Percentiles rank a stretch among this genome's conserved stretches.
These are phyloP conservation scores for Arachis stenosperma DNA, from an alignment of 306 rosid genomes.

Conservation along the genomic window DNA sequence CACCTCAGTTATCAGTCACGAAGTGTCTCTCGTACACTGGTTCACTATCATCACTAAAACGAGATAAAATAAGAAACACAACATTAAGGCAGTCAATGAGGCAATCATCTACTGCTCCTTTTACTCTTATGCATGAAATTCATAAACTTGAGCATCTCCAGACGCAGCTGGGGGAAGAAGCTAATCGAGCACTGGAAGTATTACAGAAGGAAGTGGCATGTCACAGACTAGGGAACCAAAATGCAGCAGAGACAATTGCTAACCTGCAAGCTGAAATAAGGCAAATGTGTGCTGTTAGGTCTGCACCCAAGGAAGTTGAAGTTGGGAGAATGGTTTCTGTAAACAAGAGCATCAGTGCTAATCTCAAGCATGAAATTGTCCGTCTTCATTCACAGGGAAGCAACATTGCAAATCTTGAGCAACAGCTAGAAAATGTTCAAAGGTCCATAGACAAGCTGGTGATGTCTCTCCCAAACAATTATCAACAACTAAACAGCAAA, in stretches of 20 bases:
- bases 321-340: constrained; percentile 73
- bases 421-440: constrained; percentile 98
- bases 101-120: constrained; percentile 95
- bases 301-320: constrained; percentile 69
- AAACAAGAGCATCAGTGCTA: constrained; percentile 89
- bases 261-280: constrained; percentile 93
- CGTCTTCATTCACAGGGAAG: constrained; percentile 98
- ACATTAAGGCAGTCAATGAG: constrained; percentile 86
- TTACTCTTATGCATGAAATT: constrained; percentile 97
- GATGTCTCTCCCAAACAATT: constrained; percentile 92
- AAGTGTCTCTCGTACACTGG: constrained; percentile 88
- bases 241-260: constrained; percentile 99
- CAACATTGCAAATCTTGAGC: constrained; percentile 93
- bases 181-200: constrained; percentile 94
- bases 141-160: constrained; percentile 99
- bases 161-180: constrained; percentile 98
- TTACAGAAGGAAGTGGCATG: constrained; percentile 98
- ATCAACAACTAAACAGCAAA: constrained; percentile 55
- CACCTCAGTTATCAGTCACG: constrained; percentile 66
- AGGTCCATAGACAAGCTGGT: constrained; percentile 97
- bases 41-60: constrained; percentile 56
- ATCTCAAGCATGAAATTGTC: constrained; percentile 96
- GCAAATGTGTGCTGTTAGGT: constrained; percentile 75
- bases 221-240: constrained; percentile 96
- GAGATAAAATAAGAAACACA: constrained; percentile 60